Evolutionary conservation across 257 asterid species (phyloP), one percentile per base, ranked within the genome.

Genomic region (Rhazya stricta): DNA sequence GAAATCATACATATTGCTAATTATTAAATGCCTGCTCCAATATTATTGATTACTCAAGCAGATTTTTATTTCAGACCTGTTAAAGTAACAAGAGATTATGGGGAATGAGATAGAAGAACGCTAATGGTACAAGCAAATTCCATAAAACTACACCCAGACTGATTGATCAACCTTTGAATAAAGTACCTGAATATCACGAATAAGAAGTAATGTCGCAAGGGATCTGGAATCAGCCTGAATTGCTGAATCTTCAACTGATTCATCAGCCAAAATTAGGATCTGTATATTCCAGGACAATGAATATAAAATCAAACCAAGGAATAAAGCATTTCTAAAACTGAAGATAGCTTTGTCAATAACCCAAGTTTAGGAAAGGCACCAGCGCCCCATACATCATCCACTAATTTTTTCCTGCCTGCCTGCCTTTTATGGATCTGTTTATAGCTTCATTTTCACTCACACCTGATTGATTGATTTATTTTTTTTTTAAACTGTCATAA

Each of bases 151-250:
- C 34, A 46, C 43, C 6, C 32, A 60, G 6, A 19, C 13, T 5
- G 51, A 37, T 37, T 67, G 9, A 81, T 36, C 41, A 72, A 56
- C 57, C 39, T 46, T 46, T 73, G 73, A 77, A 71, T 42, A 51
- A 53, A 39, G 75, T 85, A 90, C 96, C 96, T 90, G 97, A 81
- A 92, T 92, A 84, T 92, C 97, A 74, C 96, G 96, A 79, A 92
- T 90, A 84, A 90, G 84, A 77, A 92, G 86, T 75, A 92, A 85
- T 48, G 97, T 92, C 69, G 97, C 96, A 74, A 92, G 96, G 76
- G 97, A 92, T 85, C 97, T 89, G 43, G 97, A 92, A 86, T 92
- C 97, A 69, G 96, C 97, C 88, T 89, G 95, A 74, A 92, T 90
- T 53, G 96, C 97, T 23, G 97, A 90, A 80, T 90, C 96, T 84